Evolutionary conservation across 2,329 filamentous ascomycete genomes (phyloP).

Genomic region (Metarhizium guizhouense): DNA sequence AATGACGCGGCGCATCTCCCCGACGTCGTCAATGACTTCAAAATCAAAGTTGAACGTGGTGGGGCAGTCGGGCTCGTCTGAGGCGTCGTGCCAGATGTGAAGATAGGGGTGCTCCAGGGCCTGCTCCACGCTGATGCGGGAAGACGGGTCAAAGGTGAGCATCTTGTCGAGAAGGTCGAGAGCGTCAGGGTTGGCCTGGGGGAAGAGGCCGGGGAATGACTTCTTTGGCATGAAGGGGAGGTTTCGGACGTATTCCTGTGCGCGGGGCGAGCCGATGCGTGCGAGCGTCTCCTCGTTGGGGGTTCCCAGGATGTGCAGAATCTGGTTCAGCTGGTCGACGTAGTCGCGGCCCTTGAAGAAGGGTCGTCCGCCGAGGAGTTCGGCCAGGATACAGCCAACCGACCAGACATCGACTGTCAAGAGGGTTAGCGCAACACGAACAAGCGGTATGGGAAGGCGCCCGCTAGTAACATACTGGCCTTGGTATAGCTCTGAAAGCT

Average conservation of each 20-base stretch:
- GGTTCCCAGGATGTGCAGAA: constrained; percentile 93
- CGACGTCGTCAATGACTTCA: constrained; percentile 91
- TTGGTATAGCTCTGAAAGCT: constrained; percentile 99
- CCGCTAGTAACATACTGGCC: constrained; percentile 67
- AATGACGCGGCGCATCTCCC: constrained; percentile 95
- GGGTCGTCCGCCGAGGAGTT: constrained; percentile 87
- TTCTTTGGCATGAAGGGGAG: constrained; percentile 92
- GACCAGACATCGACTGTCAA: constrained; percentile 92
- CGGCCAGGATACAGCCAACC: constrained; percentile 93
- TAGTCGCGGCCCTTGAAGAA: constrained; percentile 99
- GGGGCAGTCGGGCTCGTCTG: constrained; percentile 88
- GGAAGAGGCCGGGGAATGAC: constrained; percentile 80
- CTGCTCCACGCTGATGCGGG: constrained; percentile 87
- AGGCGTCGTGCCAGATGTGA: constrained; percentile 96
- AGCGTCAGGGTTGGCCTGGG: constrained; percentile 89
- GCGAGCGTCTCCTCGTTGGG: constrained; percentile 90
- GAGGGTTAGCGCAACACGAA: neutral
- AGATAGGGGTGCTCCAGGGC: constrained; percentile 95
- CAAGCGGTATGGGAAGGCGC: too few relatives aligned
- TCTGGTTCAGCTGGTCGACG: constrained; percentile 98
- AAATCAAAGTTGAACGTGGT: constrained; percentile 97
- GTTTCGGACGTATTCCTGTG: constrained; percentile 97
- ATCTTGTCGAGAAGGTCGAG: constrained; percentile 93
- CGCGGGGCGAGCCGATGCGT: constrained; percentile 88
- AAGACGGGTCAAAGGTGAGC: constrained; percentile 92